Evolutionary conservation across 2,329 filamentous ascomycete species (phyloP).

Genomic region (Pochonia chlamydosporia): DNA sequence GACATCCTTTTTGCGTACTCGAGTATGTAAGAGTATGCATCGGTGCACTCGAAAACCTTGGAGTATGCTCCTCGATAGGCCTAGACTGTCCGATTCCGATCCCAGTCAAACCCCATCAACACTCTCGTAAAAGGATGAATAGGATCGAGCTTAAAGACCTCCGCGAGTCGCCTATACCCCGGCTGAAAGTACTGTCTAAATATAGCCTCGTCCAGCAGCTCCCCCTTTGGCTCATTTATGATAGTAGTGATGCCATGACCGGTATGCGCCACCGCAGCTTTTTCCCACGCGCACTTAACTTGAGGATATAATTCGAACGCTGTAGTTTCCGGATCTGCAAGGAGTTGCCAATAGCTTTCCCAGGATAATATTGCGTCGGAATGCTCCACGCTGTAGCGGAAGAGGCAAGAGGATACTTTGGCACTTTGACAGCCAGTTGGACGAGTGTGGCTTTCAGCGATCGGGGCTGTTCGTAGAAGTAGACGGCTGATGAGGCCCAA

Average conservation of each 20-base stretch:
- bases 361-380: constrained; percentile 5
- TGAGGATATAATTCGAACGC: constrained; percentile 4
- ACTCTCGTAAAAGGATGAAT: constrained; percentile 7
- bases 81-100: neutral
- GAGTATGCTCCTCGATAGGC: neutral
- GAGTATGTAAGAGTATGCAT: constrained; percentile 21
- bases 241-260: constrained; percentile 6
- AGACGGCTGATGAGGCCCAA: constrained; percentile 2
- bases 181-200: neutral
- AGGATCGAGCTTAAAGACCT: constrained; percentile 7
- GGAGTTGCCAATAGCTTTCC: constrained; percentile 7
- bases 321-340: constrained; percentile 2
- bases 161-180: constrained; percentile 1
- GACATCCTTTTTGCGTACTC: too few relatives aligned
- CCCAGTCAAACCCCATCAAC: neutral
- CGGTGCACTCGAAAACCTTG: neutral
- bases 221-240: constrained; percentile 4
- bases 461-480: constrained; percentile 1
- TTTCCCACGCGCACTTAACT: constrained; percentile 6
- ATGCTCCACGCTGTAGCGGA: constrained; percentile 7
- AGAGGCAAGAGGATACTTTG: constrained; percentile 4
- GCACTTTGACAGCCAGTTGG: neutral
- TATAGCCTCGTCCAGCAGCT: neutral
- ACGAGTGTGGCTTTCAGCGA: constrained; percentile 3
- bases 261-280: constrained; percentile 4